Conservation (phyloP, 2,329 filamentous ascomycete species). For the Cladosporium cucumerinum region DNA sequence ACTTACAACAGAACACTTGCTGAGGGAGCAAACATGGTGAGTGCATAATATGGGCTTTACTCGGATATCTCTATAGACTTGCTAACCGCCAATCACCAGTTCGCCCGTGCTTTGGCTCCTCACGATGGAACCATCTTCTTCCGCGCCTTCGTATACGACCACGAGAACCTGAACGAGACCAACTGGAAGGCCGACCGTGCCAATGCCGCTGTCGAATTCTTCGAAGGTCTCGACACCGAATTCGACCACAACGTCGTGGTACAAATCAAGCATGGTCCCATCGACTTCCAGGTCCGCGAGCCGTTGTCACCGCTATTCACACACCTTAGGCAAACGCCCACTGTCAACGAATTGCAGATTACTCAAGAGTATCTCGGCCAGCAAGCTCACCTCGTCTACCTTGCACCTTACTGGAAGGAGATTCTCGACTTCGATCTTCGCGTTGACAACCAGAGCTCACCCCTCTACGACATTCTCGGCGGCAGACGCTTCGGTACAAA, state of each 20-base stretch:
- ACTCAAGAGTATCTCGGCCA: constrained; percentile 70
- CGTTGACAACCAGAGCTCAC: constrained; percentile 54
- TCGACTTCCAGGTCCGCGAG: constrained; percentile 71
- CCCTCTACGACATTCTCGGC: constrained; percentile 58
- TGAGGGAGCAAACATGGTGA: constrained; percentile 50
- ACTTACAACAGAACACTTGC: constrained; percentile 68
- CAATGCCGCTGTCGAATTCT: constrained; percentile 67
- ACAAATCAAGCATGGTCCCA: constrained; percentile 72
- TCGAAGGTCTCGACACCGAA: constrained; percentile 59
- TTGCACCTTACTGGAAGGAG: constrained; percentile 66
- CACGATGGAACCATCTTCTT: constrained; percentile 66
- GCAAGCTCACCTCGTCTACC: constrained; percentile 65
- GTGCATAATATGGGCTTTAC: neutral
- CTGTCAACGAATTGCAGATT: constrained; percentile 63
- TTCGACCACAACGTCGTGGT: constrained; percentile 70
- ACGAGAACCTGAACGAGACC: constrained; percentile 50
- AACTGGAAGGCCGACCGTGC: constrained; percentile 67
- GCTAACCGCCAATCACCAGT: constrained; percentile 51
- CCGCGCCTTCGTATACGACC: constrained; percentile 68
- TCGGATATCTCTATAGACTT: too few species aligned
- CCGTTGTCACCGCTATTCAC: constrained; percentile 63
- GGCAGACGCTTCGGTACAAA: constrained; percentile 57
- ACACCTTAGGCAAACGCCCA: constrained; percentile 46
- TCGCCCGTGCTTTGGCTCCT: constrained; percentile 57
- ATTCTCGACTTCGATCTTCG: constrained; percentile 66